phyloP scores from a whole-genome alignment of 768 basidiomycete species.

The Basidioascus undulatus region DNA sequence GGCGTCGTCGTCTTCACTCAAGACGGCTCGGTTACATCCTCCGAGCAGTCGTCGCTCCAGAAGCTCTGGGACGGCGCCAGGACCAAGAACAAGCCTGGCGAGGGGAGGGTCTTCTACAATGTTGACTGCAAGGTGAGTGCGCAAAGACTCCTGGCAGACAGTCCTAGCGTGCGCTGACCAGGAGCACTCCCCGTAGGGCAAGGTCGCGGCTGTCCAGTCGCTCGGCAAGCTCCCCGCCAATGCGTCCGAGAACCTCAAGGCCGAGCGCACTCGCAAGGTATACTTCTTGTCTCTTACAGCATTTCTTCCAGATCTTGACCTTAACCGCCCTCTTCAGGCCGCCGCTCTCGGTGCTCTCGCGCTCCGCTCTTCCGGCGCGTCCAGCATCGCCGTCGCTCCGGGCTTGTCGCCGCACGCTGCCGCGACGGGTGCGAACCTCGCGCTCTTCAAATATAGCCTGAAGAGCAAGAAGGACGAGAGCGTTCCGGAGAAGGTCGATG shows the following conservation, averaged over 20 bases:
- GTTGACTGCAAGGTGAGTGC: slow-evolving; percentile 14
- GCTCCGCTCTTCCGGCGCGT: slow-evolving; percentile 31
- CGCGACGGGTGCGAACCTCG: slow-evolving; percentile 60
- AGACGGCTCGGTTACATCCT: too few relatives aligned
- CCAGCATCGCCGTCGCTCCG: slow-evolving; percentile 36
- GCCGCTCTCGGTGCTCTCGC: slow-evolving; percentile 50
- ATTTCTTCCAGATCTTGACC: not conserved
- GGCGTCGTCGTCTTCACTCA: too few relatives aligned
- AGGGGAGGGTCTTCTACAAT: slow-evolving; percentile 15
- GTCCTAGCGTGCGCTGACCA: not conserved
- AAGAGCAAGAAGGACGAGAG: slow-evolving; percentile 29
- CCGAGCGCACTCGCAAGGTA: slow-evolving; percentile 4
- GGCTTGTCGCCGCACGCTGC: slow-evolving; percentile 10
- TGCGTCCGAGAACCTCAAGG: slow-evolving; percentile 5
- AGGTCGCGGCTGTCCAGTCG: slow-evolving; percentile 5
- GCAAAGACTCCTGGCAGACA: not conserved
- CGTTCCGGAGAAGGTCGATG: slow-evolving; percentile 26
- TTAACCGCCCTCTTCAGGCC: slow-evolving; percentile 36
- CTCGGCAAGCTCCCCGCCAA: slow-evolving; percentile 2
- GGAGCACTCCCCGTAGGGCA: not conserved
- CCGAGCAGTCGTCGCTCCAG: too few relatives aligned
- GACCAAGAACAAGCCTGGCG: slow-evolving; percentile 13
- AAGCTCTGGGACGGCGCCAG: slow-evolving; percentile 8
- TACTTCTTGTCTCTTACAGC: not conserved
- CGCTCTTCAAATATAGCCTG: slow-evolving; percentile 14